phyloP scores from a whole-genome alignment of 1,284 basidiomycete genomes.

The Vanrija sp. region DNA sequence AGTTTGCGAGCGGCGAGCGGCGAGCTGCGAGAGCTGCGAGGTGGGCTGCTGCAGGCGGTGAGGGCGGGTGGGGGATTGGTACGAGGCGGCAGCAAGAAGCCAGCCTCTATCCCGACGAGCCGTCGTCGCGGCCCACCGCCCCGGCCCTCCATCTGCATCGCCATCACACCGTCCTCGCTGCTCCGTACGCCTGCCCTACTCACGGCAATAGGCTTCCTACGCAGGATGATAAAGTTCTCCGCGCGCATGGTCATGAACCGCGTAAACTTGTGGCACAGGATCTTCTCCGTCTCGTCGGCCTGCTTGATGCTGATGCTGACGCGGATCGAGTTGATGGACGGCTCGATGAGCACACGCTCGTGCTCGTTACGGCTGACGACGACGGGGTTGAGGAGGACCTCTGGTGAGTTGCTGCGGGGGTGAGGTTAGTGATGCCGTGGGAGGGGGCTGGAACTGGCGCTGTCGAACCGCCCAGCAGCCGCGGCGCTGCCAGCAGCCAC shows the following conservation, averaged over 20 bases:
- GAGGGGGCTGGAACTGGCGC: not conserved
- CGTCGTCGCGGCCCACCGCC: no score
- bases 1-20: no score
- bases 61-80: no score
- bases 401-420: conserved; percentile 69
- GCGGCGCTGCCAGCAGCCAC: no score
- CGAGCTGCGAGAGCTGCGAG: no score
- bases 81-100: no score
- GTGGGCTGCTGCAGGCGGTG: no score
- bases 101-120: no score
- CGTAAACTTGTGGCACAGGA: conserved; percentile 98
- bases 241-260: conserved; percentile 98
- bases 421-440: not conserved
- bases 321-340: conserved; percentile 93
- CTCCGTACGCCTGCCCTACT: conserved; percentile 40
- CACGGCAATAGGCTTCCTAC: conserved; percentile 86
- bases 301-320: conserved; percentile 98
- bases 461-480: not conserved
- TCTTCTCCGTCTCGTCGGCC: conserved; percentile 97
- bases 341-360: conserved; percentile 93
- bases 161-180: no score
- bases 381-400: conserved; percentile 88
- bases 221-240: conserved; percentile 92
- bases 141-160: no score
- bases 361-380: conserved; percentile 94